Percentiles rank a stretch among this genome's conserved stretches.
Conservation (phyloP, 139 green algal genomes). For the Ettlia oleoabundans region DNA sequence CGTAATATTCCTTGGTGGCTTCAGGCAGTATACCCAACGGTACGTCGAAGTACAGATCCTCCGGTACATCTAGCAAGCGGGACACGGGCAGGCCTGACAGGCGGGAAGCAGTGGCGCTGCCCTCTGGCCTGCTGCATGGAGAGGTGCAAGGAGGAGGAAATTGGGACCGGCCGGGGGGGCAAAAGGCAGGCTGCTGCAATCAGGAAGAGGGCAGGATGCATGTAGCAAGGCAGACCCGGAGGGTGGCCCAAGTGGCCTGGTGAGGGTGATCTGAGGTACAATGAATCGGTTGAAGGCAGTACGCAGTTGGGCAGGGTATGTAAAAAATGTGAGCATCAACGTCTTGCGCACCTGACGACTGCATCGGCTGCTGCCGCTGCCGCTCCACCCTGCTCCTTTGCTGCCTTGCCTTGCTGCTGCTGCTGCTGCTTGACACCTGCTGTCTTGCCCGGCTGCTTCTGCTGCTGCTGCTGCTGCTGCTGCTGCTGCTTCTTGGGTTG, state of each 20-base stretch:
- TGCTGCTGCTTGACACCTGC: background rate
- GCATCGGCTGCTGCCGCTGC: background rate
- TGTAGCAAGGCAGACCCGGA: no score
- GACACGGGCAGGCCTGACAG: background rate
- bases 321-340: no score
- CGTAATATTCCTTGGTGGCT: conserved; percentile 33
- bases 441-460: background rate
- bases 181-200: background rate
- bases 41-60: conserved; percentile 37
- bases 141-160: no score
- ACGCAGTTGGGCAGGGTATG: no score
- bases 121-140: background rate
- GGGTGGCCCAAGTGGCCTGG: no score
- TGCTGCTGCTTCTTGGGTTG: background rate
- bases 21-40: conserved; percentile 23
- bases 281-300: no score
- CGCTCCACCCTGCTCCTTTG: background rate
- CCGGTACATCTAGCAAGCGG: background rate
- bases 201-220: background rate
- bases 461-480: background rate
- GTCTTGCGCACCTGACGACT: no score
- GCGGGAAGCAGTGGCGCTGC: background rate
- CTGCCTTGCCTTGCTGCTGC: background rate
- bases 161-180: no score
- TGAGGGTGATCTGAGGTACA: no score